These are phyloP conservation scores for Gracilaria gracilis DNA, from an alignment of 23 red algal species.

Conservation along the genomic window DNA sequence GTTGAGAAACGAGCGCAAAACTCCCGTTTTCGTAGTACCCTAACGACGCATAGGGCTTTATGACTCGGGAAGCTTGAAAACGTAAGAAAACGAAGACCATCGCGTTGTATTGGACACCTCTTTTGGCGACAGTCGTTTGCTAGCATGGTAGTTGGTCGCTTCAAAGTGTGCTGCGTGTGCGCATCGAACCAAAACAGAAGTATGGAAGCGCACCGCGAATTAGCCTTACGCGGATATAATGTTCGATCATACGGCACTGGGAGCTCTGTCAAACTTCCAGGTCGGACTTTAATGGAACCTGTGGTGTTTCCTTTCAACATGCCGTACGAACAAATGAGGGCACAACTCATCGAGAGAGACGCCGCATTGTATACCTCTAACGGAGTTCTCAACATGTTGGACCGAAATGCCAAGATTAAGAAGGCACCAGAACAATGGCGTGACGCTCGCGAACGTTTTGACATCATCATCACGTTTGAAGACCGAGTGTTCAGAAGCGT, in stretches of 20 bases:
- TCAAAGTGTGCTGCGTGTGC: constrained; percentile 81
- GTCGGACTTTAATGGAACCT: constrained; percentile 67
- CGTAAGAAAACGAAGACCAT: too few relatives aligned
- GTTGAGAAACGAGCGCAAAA: too few relatives aligned
- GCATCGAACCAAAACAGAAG: constrained; percentile 89
- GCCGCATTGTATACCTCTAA: constrained; percentile 67
- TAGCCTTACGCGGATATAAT: constrained; percentile 72
- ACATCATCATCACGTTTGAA: constrained; percentile 89
- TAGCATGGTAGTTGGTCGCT: constrained; percentile 28
- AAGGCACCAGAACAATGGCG: constrained; percentile 84
- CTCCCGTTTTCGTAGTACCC: too few relatives aligned
- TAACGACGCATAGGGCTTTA: too few relatives aligned
- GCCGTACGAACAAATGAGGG: constrained; percentile 85
- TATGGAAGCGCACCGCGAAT: constrained; percentile 86
- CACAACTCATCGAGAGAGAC: constrained; percentile 65
- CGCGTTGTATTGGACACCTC: neutral
- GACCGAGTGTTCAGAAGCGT: constrained; percentile 86
- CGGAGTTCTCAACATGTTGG: constrained; percentile 86
- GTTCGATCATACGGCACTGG: constrained; percentile 90
- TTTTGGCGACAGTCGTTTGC: neutral
- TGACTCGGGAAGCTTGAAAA: too few relatives aligned
- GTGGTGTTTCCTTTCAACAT: constrained; percentile 80
- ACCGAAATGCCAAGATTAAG: constrained; percentile 84
- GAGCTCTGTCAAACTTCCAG: constrained; percentile 81
- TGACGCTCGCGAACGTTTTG: constrained; percentile 69